These are phyloP conservation scores for Claviceps sp. DNA, from an alignment of 2,329 filamentous ascomycete genomes.

Conservation along the genomic window DNA sequence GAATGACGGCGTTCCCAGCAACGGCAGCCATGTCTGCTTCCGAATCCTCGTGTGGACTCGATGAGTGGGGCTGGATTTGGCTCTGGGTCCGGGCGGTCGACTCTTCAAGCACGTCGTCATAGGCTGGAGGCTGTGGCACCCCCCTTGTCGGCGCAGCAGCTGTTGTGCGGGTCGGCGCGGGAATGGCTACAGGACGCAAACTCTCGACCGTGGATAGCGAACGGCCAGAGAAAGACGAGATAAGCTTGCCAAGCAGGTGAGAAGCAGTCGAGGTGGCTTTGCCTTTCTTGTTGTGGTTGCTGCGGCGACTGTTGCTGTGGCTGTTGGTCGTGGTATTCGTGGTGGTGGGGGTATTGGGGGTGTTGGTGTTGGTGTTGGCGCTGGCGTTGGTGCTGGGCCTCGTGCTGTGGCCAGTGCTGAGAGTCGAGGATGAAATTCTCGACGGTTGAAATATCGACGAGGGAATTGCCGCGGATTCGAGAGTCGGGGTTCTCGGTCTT, in stretches of 20 bases:
- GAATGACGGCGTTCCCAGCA: conserved; percentile 8
- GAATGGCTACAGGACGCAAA: not conserved
- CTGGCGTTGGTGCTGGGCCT: conserved; percentile 6
- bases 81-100: conserved; percentile 6
- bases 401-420: not conserved
- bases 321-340: conserved; percentile 28
- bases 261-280: conserved; percentile 1
- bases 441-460: not conserved
- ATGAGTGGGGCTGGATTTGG: conserved; percentile 1
- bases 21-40: conserved; percentile 11
- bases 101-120: conserved; percentile 17
- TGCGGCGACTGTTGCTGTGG: conserved; percentile 12
- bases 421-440: not conserved
- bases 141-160: conserved; percentile 6
- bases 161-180: not conserved
- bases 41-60: not conserved
- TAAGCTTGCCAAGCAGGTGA: conserved; percentile 6
- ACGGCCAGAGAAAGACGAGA: conserved; percentile 6
- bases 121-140: conserved; percentile 13
- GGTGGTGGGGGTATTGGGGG: conserved; percentile 22
- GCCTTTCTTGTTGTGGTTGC: conserved; percentile 20
- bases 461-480: not conserved
- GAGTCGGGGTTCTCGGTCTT: conserved; percentile 1
- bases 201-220: conserved; percentile 1
- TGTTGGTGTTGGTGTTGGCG: conserved; percentile 24